Evolutionary conservation across 441 rosid genomes (phyloP).

Genomic region (Codiaeum variegatum): DNA sequence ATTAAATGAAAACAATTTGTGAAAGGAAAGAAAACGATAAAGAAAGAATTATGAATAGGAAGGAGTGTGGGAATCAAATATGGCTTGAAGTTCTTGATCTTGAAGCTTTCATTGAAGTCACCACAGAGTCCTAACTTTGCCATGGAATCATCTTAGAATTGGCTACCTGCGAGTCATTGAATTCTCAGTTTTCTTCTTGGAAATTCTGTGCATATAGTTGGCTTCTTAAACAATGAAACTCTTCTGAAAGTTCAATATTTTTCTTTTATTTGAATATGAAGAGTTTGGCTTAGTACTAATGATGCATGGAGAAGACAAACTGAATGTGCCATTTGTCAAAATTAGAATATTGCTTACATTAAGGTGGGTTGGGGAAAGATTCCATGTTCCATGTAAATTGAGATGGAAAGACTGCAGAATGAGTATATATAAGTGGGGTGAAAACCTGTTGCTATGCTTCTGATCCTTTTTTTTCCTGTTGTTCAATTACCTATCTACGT

Average conservation of each 20-base stretch:
- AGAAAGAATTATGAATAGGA: neutral
- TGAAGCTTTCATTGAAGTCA: neutral
- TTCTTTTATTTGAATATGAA: neutral
- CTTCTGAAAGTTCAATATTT: too few relatives aligned
- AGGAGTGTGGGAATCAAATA: neutral
- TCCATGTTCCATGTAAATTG: neutral
- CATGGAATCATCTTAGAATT: neutral
- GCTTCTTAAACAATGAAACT: neutral
- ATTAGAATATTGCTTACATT: neutral
- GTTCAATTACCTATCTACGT: neutral
- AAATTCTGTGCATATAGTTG: neutral
- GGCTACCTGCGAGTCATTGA: neutral
- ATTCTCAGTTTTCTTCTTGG: neutral
- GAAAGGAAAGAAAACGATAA: neutral
- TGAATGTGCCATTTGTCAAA: neutral
- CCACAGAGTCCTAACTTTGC: neutral
- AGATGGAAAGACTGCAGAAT: neutral
- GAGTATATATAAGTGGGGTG: neutral
- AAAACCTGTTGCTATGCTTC: neutral
- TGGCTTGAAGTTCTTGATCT: neutral
- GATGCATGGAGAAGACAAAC: neutral
- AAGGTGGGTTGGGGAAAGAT: neutral
- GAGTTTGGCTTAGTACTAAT: neutral
- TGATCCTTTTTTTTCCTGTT: neutral
- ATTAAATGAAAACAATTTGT: neutral